Percentiles rank a stretch among this genome's conserved stretches.
Conservation (phyloP, 2,329 filamentous ascomycete genomes). For the Apiospora marii region DNA sequence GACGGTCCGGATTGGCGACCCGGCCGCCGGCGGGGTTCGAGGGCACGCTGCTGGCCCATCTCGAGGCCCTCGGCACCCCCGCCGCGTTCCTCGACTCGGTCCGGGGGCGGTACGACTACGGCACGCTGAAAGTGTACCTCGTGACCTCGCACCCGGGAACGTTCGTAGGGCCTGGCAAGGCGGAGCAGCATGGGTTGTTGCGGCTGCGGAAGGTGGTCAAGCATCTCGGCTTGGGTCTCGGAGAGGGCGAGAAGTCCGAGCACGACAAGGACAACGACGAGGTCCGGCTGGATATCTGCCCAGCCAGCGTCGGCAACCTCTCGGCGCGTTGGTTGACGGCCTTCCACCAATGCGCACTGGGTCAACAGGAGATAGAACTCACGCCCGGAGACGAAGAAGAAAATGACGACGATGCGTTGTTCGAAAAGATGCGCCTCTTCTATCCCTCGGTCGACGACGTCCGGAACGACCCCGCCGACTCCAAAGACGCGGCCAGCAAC, state of each 20-base stretch:
- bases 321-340: constrained; percentile 34
- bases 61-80: constrained; percentile 33
- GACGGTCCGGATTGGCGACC: constrained; percentile 2
- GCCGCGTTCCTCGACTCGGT: constrained; percentile 34
- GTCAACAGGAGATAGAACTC: constrained; percentile 27
- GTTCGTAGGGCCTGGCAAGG: constrained; percentile 29
- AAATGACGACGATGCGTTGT: constrained; percentile 4
- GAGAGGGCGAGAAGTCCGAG: constrained; percentile 21
- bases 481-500: constrained; percentile 33
- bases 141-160: constrained; percentile 36
- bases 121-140: constrained; percentile 34
- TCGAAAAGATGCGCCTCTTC: constrained; percentile 32
- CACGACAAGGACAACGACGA: constrained; percentile 13
- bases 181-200: constrained; percentile 35
- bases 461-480: constrained; percentile 27
- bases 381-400: constrained; percentile 25
- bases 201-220: constrained; percentile 33
- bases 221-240: constrained; percentile 29
- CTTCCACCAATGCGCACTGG: constrained; percentile 35
- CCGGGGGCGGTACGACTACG: constrained; percentile 35
- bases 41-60: constrained; percentile 31
- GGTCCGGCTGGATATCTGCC: constrained; percentile 35
- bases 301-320: constrained; percentile 36
- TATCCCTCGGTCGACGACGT: constrained; percentile 36
- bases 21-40: constrained; percentile 31